These are phyloP conservation scores for Neurospora sp. DNA, from an alignment of 2,329 filamentous ascomycete species.

Conservation along the genomic window DNA sequence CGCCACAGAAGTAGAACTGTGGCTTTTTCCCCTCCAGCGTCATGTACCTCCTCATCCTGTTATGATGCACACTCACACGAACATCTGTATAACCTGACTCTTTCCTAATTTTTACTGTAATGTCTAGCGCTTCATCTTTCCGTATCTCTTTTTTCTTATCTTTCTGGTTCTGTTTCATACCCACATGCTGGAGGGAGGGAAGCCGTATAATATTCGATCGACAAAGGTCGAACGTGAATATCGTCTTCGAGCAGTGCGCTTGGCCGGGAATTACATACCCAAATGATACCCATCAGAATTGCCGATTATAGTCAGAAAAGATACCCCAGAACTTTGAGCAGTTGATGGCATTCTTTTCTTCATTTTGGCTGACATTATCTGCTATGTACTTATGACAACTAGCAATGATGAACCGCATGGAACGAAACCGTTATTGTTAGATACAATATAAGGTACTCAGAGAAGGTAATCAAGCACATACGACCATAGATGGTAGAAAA, in stretches of 20 bases:
- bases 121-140: not conserved
- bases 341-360: too few relatives aligned
- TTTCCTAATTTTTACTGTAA: not conserved
- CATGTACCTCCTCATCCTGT: not conserved
- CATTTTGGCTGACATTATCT: not conserved
- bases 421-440: too few relatives aligned
- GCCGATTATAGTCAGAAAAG: not conserved
- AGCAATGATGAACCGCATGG: too few relatives aligned
- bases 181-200: not conserved
- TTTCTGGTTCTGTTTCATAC: not conserved
- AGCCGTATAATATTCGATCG: not conserved
- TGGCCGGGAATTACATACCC: not conserved
- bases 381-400: not conserved
- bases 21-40: not conserved
- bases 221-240: too few relatives aligned
- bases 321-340: not conserved
- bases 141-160: not conserved
- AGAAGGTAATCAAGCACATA: not conserved
- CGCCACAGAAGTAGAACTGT: slow-evolving; percentile 14
- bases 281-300: not conserved
- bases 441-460: not conserved
- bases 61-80: not conserved
- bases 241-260: not conserved
- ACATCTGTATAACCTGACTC: not conserved
- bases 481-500: not conserved